Evolutionary conservation across 1,284 basidiomycete species (phyloP), one percentile per base, ranked within the genome.

Genomic region (Pseudomicrostroma phylloplanum): DNA sequence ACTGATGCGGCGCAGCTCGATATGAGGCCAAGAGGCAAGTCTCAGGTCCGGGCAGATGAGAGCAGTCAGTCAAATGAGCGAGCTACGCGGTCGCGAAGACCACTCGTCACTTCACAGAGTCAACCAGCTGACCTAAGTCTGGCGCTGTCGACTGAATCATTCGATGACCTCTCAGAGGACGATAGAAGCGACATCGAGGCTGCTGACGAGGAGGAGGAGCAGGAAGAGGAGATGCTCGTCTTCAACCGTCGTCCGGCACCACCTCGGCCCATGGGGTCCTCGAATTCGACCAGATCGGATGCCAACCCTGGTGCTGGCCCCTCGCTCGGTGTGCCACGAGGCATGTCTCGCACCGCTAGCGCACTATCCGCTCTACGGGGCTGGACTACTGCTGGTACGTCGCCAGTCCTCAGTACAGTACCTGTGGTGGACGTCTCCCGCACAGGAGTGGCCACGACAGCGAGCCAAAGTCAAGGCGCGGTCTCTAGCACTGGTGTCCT

Each of bases 181-280:
- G 43, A 48, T 8, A 25, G 25, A 26, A 25, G 13, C 25, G 51
- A 54, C 13, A 25, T 19, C 21, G 51, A 21, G 25, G 51, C 21
- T 25, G 51, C 19, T 19, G 51, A 54, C n/a, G 51, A 25, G 21
- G 51, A 54, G 13, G 51, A 54, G 17, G 51, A 54, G 6, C 6
- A 48, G 12, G 43, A 48, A 12, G 43, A 48, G 12, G 43, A 48
- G 43, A 48, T 48, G 43, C 43, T 48, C 43, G 21, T 48, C 43
- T 48, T 21, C 21, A 17, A 21, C 6, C 43, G 43, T 12, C 17
- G 21, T 48, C 43, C 3, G 4, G 17, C 43, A 12, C 51, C 51
- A 3, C 46, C 46, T 48, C 4, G 3, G 17, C 46, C 46, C 23
- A 48, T 11, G n/a, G n/a, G n/a, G n/a, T n/a, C n/a, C n/a, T n/a